Percentiles rank a stretch among this genome's conserved stretches.
Evolutionary conservation across 2,329 filamentous ascomycete genomes (phyloP).

Genomic region (Colletotrichum eleusines): DNA sequence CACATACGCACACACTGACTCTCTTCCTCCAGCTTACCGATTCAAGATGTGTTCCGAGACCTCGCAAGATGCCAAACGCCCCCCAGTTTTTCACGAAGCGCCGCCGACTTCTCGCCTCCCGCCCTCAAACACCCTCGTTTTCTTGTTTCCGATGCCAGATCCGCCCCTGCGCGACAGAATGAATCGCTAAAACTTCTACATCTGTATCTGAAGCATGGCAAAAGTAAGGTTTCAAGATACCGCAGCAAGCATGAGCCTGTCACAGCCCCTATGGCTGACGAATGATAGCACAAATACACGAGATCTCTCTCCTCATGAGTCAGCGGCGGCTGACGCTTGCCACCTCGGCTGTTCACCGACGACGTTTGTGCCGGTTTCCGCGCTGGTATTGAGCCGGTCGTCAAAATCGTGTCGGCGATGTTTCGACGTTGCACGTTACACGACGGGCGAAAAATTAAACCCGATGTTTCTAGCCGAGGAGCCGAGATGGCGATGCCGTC

Average conservation of each 20-base stretch:
- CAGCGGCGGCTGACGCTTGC: conserved; percentile 2
- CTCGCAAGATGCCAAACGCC: background rate
- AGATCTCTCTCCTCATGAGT: conserved; percentile 16
- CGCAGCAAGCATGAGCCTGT: conserved; percentile 21
- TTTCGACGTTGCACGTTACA: conserved; percentile 1
- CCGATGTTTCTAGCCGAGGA: background rate
- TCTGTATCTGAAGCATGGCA: conserved; percentile 21
- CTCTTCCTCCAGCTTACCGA: background rate
- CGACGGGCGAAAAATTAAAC: background rate
- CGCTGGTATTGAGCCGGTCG: background rate
- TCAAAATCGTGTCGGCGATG: background rate
- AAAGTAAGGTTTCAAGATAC: conserved; percentile 32
- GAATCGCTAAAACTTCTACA: conserved; percentile 7
- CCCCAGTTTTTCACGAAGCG: conserved; percentile 18
- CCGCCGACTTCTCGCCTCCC: conserved; percentile 3
- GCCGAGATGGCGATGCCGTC: background rate
- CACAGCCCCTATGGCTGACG: conserved; percentile 11
- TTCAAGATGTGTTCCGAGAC: conserved; percentile 6
- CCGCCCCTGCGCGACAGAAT: background rate
- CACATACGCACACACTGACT: background rate
- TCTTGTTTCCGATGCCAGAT: conserved; percentile 8
- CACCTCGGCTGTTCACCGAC: background rate
- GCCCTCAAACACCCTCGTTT: background rate
- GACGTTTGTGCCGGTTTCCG: background rate
- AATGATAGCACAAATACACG: conserved; percentile 14